Evolutionary conservation across 2,329 filamentous ascomycete species (phyloP).

Genomic region (Colletotrichum orchidophilum): DNA sequence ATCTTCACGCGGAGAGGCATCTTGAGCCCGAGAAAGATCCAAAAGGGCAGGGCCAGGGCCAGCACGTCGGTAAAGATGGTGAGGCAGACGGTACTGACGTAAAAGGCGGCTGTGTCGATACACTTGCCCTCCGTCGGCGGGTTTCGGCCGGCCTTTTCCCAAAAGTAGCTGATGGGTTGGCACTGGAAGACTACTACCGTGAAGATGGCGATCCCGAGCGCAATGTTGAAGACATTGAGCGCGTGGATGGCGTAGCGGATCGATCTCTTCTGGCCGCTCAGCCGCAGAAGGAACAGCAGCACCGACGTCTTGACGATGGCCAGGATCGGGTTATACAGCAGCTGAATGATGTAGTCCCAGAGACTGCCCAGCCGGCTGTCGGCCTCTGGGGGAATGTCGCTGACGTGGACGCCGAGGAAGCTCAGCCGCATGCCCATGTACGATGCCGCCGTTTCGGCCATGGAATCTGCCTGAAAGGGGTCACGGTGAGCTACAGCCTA

Average conservation of each 20-base stretch:
- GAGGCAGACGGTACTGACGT: slow-evolving; percentile 46
- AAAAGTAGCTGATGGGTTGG: slow-evolving; percentile 47
- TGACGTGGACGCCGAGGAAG: slow-evolving; percentile 27
- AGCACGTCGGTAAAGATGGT: slow-evolving; percentile 53
- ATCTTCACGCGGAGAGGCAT: slow-evolving; percentile 45
- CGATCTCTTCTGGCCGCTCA: slow-evolving; percentile 43
- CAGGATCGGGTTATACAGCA: slow-evolving; percentile 47
- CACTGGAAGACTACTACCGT: slow-evolving; percentile 52
- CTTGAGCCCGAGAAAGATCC: slow-evolving; percentile 46
- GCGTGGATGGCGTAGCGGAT: slow-evolving; percentile 41
- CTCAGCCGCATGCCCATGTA: slow-evolving; percentile 23
- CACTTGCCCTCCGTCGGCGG: slow-evolving; percentile 24
- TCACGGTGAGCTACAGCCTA: neutral
- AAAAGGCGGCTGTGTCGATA: slow-evolving; percentile 35
- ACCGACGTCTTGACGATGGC: slow-evolving; percentile 47
- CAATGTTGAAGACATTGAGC: slow-evolving; percentile 46
- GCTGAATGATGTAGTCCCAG: slow-evolving; percentile 45
- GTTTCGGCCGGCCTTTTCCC: slow-evolving; percentile 38
- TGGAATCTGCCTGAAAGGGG: slow-evolving; percentile 11
- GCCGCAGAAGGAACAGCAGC: slow-evolving; percentile 45
- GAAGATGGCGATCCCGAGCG: slow-evolving; percentile 48
- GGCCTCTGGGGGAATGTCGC: slow-evolving; percentile 22
- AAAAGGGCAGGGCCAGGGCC: slow-evolving; percentile 47
- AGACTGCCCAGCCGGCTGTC: slow-evolving; percentile 29
- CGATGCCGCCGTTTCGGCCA: slow-evolving; percentile 27